Evolutionary conservation across 2,329 filamentous ascomycete species (phyloP).

Genomic region (Elsinoe perseae): DNA sequence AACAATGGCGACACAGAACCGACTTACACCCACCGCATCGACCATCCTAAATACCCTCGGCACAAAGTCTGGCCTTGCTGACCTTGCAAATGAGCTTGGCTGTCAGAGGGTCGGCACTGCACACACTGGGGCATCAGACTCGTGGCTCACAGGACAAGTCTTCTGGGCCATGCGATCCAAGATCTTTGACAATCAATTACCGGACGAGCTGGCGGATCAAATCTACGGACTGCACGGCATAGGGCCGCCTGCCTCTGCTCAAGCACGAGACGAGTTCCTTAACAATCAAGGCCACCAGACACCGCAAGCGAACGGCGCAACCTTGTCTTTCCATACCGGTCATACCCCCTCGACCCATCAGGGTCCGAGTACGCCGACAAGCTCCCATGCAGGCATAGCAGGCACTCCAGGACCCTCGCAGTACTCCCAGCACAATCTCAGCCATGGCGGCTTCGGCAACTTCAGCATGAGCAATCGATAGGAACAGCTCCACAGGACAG

Average conservation of each 20-base stretch:
- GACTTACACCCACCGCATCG: constrained; percentile 53
- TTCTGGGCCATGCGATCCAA: constrained; percentile 90
- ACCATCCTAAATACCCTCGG: constrained; percentile 80
- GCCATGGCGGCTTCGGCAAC: constrained; percentile 15
- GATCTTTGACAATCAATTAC: constrained; percentile 76
- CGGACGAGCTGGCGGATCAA: constrained; percentile 74
- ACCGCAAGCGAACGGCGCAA: constrained; percentile 27
- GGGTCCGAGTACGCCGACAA: constrained; percentile 61
- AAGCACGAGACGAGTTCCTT: constrained; percentile 31
- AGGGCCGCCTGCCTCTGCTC: constrained; percentile 49
- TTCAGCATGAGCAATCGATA: constrained; percentile 16
- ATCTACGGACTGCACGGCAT: constrained; percentile 81
- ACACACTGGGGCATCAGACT: constrained; percentile 91
- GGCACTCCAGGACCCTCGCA: constrained; percentile 19
- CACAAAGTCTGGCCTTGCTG: constrained; percentile 84
- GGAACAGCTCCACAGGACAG: not conserved
- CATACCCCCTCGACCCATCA: constrained; percentile 29
- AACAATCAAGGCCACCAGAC: constrained; percentile 37
- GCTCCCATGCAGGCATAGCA: constrained; percentile 44
- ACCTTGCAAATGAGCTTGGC: constrained; percentile 86
- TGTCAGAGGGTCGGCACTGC: constrained; percentile 80
- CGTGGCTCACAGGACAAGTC: constrained; percentile 82
- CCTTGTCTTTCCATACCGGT: constrained; percentile 31
- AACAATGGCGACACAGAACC: constrained; percentile 30
- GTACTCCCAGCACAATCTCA: constrained; percentile 13